phyloP scores from a whole-genome alignment of 768 basidiomycete genomes.

The Suillus alpinus region DNA sequence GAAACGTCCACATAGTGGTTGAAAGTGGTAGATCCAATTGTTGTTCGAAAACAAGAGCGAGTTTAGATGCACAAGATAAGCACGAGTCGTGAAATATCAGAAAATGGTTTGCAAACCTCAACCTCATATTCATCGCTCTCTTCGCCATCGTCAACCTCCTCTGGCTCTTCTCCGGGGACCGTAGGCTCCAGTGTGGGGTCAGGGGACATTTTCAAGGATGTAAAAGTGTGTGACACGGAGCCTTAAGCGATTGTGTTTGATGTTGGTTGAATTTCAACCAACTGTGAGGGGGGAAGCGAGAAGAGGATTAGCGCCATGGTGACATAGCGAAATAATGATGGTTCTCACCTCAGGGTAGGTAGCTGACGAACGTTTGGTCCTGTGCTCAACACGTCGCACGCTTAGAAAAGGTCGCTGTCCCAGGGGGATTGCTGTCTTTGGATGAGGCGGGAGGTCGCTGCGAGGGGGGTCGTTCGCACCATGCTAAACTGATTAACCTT shows the following conservation, averaged over 20 bases:
- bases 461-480: neutral
- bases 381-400: conserved; percentile 8
- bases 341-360: neutral
- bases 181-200: conserved; percentile 17
- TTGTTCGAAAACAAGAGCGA: neutral
- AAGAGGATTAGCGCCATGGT: conserved; percentile 13
- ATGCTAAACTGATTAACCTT: neutral
- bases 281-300: conserved; percentile 6
- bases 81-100: neutral
- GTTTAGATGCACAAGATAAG: neutral
- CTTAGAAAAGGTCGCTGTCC: conserved; percentile 2
- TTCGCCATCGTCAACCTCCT: conserved; percentile 19
- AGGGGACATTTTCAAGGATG: conserved; percentile 16
- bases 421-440: conserved; percentile 5
- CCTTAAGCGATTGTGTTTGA: conserved; percentile 6
- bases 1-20: neutral
- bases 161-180: conserved; percentile 1
- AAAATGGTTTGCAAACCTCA: conserved; percentile 16
- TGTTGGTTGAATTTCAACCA: conserved; percentile 4
- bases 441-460: conserved; percentile 1
- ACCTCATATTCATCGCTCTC: conserved; percentile 26
- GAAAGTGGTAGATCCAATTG: neutral
- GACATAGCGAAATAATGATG: conserved; percentile 7
- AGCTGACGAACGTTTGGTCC: conserved; percentile 8
- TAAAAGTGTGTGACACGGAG: conserved; percentile 1